Conservation (phyloP, 768 basidiomycete species). For the Lactarius trivialis region DNA sequence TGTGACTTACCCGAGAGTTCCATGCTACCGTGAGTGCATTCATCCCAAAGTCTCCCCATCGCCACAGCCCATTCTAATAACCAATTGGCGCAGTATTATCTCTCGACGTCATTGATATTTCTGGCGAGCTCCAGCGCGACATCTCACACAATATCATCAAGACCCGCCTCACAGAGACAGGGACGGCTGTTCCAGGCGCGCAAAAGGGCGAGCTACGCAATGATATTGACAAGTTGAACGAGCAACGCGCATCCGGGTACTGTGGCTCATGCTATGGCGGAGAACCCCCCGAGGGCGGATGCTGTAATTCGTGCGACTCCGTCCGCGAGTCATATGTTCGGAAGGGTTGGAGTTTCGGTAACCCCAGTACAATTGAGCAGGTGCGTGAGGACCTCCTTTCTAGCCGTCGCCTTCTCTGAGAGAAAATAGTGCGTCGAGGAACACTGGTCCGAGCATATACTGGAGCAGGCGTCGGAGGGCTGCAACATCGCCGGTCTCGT, state of each 20-base stretch:
- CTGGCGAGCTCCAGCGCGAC: slow-evolving; percentile 90
- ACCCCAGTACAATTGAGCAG: slow-evolving; percentile 90
- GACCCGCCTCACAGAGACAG: slow-evolving; percentile 59
- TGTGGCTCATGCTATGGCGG: slow-evolving; percentile 98
- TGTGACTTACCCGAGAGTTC: slow-evolving; percentile 92
- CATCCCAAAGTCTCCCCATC: not conserved
- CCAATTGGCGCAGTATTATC: slow-evolving; percentile 65
- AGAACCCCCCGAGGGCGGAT: slow-evolving; percentile 62
- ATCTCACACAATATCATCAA: slow-evolving; percentile 86
- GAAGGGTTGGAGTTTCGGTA: slow-evolving; percentile 92
- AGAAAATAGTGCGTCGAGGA: slow-evolving; percentile 73
- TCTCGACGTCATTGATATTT: slow-evolving; percentile 97
- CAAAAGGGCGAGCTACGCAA: slow-evolving; percentile 65
- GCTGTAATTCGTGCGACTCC: slow-evolving; percentile 95
- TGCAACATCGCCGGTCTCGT: slow-evolving; percentile 90
- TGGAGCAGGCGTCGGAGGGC: slow-evolving; percentile 88
- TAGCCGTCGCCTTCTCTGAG: not conserved
- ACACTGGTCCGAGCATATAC: slow-evolving; percentile 91
- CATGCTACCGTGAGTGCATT: slow-evolving; percentile 81
- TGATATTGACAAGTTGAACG: slow-evolving; percentile 76
- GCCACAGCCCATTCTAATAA: not conserved
- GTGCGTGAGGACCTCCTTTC: slow-evolving; percentile 39
- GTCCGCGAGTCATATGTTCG: slow-evolving; percentile 85
- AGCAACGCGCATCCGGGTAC: slow-evolving; percentile 53
- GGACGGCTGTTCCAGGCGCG: slow-evolving; percentile 51